These are phyloP conservation scores for Rhizophora apiculata DNA, from an alignment of 345 rosid species.

Conservation along the genomic window DNA sequence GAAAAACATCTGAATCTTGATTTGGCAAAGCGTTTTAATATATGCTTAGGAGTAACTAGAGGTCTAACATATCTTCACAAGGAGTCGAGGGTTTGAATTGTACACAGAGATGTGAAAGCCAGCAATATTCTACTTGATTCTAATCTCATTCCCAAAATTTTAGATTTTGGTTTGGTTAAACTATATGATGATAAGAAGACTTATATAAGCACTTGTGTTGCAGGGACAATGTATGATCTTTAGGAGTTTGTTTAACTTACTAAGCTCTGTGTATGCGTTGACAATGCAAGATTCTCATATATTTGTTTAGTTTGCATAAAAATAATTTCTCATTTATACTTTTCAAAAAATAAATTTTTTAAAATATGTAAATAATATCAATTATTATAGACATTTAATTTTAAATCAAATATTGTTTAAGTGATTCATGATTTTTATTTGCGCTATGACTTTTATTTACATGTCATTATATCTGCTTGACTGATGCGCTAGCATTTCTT, in stretches of 20 bases:
- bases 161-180: constrained; percentile 64
- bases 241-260: not conserved
- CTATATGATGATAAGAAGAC: constrained; percentile 55
- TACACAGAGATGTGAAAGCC: constrained; percentile 56
- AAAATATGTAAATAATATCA: too few species aligned
- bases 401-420: too few species aligned
- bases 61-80: constrained; percentile 60
- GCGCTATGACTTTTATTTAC: too few species aligned
- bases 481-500: not conserved
- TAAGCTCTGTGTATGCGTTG: constrained; percentile 19
- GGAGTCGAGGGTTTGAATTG: constrained; percentile 58
- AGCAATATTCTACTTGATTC: constrained; percentile 51
- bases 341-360: too few species aligned
- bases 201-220: constrained; percentile 32
- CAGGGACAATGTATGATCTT: constrained; percentile 50
- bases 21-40: constrained; percentile 41
- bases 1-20: constrained; percentile 31
- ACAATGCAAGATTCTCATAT: constrained; percentile 38
- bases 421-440: too few species aligned
- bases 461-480: too few species aligned
- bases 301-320: not conserved
- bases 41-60: constrained; percentile 54
- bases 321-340: too few species aligned
- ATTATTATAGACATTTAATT: too few species aligned
- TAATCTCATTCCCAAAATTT: constrained; percentile 49